These are phyloP conservation scores for Psilocybe cubensis DNA, from an alignment of 768 basidiomycete genomes.

Conservation along the genomic window DNA sequence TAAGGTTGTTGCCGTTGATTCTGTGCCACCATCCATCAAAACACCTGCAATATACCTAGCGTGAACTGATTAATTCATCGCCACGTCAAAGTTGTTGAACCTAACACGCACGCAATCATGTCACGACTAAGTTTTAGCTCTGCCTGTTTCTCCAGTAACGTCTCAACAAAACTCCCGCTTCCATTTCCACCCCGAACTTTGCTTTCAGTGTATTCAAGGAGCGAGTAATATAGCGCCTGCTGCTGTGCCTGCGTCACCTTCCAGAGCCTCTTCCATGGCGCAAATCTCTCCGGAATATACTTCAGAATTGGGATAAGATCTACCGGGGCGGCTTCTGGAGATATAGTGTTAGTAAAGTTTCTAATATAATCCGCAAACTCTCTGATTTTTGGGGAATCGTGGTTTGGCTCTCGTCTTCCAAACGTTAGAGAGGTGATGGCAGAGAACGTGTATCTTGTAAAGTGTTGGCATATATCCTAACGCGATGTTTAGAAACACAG, in stretches of 20 bases:
- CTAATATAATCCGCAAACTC: background rate
- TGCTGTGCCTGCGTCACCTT: background rate
- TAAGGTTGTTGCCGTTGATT: no score
- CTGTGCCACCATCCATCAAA: no score
- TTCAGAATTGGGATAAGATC: background rate
- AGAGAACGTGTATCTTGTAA: background rate
- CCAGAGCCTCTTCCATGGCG: background rate
- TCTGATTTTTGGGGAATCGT: background rate
- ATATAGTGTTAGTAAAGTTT: background rate
- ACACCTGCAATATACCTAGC: no score
- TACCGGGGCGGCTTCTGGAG: background rate
- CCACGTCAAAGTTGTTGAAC: no score
- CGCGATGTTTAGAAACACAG: no score
- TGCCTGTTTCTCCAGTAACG: no score
- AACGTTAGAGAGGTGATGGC: background rate
- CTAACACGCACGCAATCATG: no score
- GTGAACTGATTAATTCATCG: no score
- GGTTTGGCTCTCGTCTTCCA: background rate
- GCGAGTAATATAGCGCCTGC: background rate
- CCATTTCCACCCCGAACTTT: no score
- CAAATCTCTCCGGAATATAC: background rate
- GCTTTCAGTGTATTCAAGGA: no score
- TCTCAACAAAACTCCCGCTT: no score
- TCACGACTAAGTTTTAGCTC: no score
- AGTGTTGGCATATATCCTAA: background rate